Evolutionary conservation across 2,329 filamentous ascomycete genomes (phyloP).

Genomic region (Ophiostoma ulmi): DNA sequence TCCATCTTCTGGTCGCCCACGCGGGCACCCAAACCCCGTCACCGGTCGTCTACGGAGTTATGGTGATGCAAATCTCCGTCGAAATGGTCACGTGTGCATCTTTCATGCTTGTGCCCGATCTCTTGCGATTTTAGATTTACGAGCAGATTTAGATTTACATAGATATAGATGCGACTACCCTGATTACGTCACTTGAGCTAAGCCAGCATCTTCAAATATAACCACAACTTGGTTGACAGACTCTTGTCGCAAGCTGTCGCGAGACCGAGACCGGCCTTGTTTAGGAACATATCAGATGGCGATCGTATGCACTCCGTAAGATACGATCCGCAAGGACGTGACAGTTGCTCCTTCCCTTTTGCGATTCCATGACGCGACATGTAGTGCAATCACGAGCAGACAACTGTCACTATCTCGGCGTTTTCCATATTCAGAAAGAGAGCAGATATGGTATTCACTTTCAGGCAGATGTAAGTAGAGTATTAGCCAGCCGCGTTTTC

Average conservation of each 20-base stretch:
- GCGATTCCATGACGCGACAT: background rate
- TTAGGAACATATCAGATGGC: background rate
- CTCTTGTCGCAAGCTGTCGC: background rate
- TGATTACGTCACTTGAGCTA: conserved; percentile 17
- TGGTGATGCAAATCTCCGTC: background rate
- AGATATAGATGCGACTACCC: background rate
- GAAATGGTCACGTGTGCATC: conserved; percentile 11
- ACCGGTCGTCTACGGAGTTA: background rate
- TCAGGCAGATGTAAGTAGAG: no score
- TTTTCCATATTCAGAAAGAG: background rate
- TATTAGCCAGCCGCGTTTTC: background rate
- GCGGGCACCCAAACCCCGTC: background rate
- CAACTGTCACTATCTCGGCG: background rate
- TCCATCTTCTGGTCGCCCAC: background rate
- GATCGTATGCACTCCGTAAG: background rate
- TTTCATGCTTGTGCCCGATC: conserved; percentile 2
- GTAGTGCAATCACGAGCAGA: background rate
- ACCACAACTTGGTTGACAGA: background rate
- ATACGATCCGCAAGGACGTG: background rate
- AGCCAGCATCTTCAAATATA: background rate
- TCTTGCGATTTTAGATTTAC: background rate
- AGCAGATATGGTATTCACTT: background rate
- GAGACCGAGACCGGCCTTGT: background rate
- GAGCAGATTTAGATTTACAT: background rate
- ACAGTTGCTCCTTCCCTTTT: background rate